Evolutionary conservation across 2,329 filamentous ascomycete species (phyloP), one percentile per base, ranked within the genome.

Genomic region (Blastomyces emzantsi): DNA sequence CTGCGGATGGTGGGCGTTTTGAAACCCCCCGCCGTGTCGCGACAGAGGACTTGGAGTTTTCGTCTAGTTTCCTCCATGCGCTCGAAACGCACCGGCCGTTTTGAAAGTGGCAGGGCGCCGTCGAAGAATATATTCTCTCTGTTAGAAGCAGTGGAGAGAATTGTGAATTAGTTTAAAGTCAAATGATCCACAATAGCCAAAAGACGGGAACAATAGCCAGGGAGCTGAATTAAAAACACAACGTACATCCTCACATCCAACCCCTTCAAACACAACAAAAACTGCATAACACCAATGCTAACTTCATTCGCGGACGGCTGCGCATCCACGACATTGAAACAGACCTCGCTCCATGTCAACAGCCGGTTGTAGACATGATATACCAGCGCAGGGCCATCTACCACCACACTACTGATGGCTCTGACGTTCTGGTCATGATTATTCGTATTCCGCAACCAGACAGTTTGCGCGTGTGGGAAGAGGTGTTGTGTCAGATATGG

Each of bases 81-180:
- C 11, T 81, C 74, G 60, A 87, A 76, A 4, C 91, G 83, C 7
- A 85, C 84, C 0, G 77, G 73, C 43, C 82, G 80, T 72, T 96
- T 96, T 4, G 79, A 74, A 0, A 73, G 64, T 0, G 93, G 93
- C 0, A 97, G 80, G 63, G 85, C 87, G 17, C 92, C 92, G 73
- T 97, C 93, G 70, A 97, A 97, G 73, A 88, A 92, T 62, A 97
- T 89, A 57, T 82, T 85, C 64, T 84, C 77, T 68, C 87, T 90
- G 68, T 41, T 13, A 11, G n/a, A n/a, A 43, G 7, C 1, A 5
- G 15, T 1, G 41, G 41, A 17, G 41, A 13, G 41, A 17, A 13
- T 3, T 13, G 41, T 3, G 41, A 6, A 41, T 33, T 33, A 33
- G 33, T 33, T 33, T 33, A 33, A 8, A 33, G 33, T 5, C 33